A percentile compares a stretch with the other conserved stretches of the same genome.
phyloP scores from a whole-genome alignment of 164 flowering plant species.

The Macadamia integrifolia region DNA sequence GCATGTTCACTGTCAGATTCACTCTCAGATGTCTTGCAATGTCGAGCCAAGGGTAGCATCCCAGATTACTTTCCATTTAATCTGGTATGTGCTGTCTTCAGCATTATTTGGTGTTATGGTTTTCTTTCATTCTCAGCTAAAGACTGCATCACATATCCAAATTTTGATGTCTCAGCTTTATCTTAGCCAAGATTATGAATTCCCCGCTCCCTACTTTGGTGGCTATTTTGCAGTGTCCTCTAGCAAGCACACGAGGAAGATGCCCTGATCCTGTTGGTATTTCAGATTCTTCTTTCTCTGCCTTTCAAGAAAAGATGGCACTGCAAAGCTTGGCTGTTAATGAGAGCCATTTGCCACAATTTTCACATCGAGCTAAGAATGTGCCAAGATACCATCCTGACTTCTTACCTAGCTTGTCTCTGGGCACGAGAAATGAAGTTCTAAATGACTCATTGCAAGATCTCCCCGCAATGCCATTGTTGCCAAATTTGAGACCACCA shows the following conservation, averaged over 20 bases:
- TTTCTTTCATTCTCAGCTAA: too few relatives aligned
- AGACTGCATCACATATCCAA: too few relatives aligned
- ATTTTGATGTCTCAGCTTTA: too few relatives aligned
- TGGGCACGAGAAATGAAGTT: conserved; percentile 50
- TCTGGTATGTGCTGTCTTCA: conserved; percentile 35
- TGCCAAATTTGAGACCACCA: conserved; percentile 56
- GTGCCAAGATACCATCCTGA: conserved; percentile 38
- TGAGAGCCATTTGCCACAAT: conserved; percentile 43
- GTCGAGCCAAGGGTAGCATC: conserved; percentile 23
- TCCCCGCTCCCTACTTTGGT: not conserved
- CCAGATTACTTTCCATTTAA: conserved; percentile 35
- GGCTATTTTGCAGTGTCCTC: conserved; percentile 47
- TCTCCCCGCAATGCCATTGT: conserved; percentile 49
- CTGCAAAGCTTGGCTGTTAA: conserved; percentile 51
- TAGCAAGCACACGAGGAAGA: conserved; percentile 32
- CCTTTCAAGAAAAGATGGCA: conserved; percentile 48
- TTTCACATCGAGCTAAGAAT: conserved; percentile 39
- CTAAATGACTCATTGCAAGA: conserved; percentile 29
- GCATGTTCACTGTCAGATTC: conserved; percentile 26
- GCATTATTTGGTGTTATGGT: too few relatives aligned
- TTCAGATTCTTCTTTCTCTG: conserved; percentile 32
- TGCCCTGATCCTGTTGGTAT: conserved; percentile 28
- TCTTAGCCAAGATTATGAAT: not conserved
- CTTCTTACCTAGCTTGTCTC: conserved; percentile 54
- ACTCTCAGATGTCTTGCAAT: conserved; percentile 26